Conservation (phyloP, 1,139 yeast species). For the Lodderomyces parapsilosis region DNA sequence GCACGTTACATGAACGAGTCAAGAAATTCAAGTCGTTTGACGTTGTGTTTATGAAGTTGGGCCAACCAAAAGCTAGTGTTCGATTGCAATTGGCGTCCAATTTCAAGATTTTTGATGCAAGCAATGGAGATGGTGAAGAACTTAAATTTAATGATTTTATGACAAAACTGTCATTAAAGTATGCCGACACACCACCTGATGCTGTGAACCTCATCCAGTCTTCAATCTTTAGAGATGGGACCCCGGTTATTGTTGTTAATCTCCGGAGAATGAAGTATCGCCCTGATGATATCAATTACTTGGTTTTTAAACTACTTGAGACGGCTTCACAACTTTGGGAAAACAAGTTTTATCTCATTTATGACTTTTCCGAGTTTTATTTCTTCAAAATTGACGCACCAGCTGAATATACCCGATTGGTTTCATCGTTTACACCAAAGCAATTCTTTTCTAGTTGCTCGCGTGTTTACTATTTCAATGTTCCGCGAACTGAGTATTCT, state of each 20-base stretch:
- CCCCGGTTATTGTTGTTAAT: conserved; percentile 64
- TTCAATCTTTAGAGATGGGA: conserved; percentile 69
- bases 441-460: conserved; percentile 54
- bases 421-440: conserved; percentile 45
- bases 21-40: conserved; percentile 29
- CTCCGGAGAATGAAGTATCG: conserved; percentile 41
- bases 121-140: conserved; percentile 29
- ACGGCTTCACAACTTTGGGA: conserved; percentile 75
- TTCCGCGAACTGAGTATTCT: conserved; percentile 46
- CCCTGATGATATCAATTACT: conserved; percentile 51
- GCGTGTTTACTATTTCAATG: conserved; percentile 59
- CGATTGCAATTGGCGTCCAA: conserved; percentile 56
- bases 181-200: conserved; percentile 44
- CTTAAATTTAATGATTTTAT: conserved; percentile 68
- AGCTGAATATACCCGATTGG: conserved; percentile 30
- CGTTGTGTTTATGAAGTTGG: conserved; percentile 27
- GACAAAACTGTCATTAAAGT: conserved; percentile 62
- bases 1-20: conserved; percentile 26
- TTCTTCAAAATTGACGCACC: conserved; percentile 10
- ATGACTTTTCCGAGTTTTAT: conserved; percentile 68
- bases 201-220: conserved; percentile 53
- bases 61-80: conserved; percentile 41
- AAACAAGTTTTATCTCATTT: conserved; percentile 57
- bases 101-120: conserved; percentile 42
- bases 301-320: conserved; percentile 64